Evolutionary conservation across 176 grass and related monocot species (phyloP), one percentile per base, ranked within the genome.

Genomic region (Zea luxurians): DNA sequence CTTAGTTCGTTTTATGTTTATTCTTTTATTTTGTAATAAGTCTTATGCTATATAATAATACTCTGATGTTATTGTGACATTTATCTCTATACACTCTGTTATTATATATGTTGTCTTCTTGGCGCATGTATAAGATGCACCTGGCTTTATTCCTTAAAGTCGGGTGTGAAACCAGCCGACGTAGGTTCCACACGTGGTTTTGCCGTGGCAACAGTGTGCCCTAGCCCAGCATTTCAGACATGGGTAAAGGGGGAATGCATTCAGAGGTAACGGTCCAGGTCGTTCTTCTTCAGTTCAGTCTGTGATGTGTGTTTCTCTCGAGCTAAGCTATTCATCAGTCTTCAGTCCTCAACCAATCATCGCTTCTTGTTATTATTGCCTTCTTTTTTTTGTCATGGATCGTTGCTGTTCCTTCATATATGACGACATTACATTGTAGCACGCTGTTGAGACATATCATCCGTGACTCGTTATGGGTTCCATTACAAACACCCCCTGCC

Each of bases 401-500:
- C 12, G n/a, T 57, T 71, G 67, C 35, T 16, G 50, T 27, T 62
- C 10, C 20, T 27, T 27, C 27, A 27, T 27, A 27, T 27, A 16
- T 66, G 75, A 79, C 58, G 66, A 63, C 27, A 27, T 27, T 27
- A 27, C 74, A 69, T 2, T 63, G 74, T 57, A 58, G 21, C 67
- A 73, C 13, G 62, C 59, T 65, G 76, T 58, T 61, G 61, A 10
- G 43, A 73, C 76, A 58, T 1, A 48, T 66, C 76, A 40, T 46
- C 64, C 48, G 34, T 78, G 48, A 37, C 68, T 66, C 17, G 48
- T 55, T 27, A 37, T 27, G 27, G 27, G 27, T 27, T 27, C 27
- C 27, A 27, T 27, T 27, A 27, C n/a, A n/a, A n/a, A 6, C 55
- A 2, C 7, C 16, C 1, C 1, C 49, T 18, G 8, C 65, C 13